phyloP scores from a whole-genome alignment of 2,329 filamentous ascomycete genomes.

The Penicillium sp. region DNA sequence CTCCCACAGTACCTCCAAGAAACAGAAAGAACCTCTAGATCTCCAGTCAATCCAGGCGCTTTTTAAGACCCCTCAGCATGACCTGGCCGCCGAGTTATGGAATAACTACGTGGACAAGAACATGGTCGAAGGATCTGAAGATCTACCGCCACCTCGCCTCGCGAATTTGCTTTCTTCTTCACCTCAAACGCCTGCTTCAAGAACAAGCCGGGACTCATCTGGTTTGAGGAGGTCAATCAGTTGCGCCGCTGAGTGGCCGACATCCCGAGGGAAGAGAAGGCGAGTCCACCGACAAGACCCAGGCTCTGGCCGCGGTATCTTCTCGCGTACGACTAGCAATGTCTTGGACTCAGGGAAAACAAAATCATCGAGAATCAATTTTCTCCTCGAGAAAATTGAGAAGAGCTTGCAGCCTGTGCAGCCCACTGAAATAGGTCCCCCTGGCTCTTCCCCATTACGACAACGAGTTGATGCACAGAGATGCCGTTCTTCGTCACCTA shows the following conservation, averaged over 20 bases:
- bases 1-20: slow-evolving; percentile 41
- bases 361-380: slow-evolving; percentile 50
- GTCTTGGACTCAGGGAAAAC: slow-evolving; percentile 38
- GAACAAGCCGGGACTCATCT: slow-evolving; percentile 44
- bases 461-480: slow-evolving; percentile 30
- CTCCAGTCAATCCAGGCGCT: slow-evolving; percentile 58
- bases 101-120: slow-evolving; percentile 65
- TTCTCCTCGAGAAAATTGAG: slow-evolving; percentile 66
- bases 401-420: slow-evolving; percentile 44
- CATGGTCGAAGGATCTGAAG: slow-evolving; percentile 44
- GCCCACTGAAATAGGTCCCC: slow-evolving; percentile 31
- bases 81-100: slow-evolving; percentile 74
- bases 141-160: slow-evolving; percentile 56
- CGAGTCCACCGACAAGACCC: slow-evolving; percentile 52
- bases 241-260: slow-evolving; percentile 68
- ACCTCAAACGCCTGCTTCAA: slow-evolving; percentile 60
- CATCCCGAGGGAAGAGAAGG: slow-evolving; percentile 59
- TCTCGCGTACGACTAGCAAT: slow-evolving; percentile 42
- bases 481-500: slow-evolving; percentile 34
- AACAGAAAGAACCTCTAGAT: slow-evolving; percentile 50
- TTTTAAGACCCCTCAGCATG: slow-evolving; percentile 65
- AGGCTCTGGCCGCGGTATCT: slow-evolving; percentile 48
- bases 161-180: slow-evolving; percentile 68
- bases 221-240: slow-evolving; percentile 64
- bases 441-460: slow-evolving; percentile 46